phyloP scores from a whole-genome alignment of 495 filamentous ascomycete genomes.

The Schizothecium vesticola region DNA sequence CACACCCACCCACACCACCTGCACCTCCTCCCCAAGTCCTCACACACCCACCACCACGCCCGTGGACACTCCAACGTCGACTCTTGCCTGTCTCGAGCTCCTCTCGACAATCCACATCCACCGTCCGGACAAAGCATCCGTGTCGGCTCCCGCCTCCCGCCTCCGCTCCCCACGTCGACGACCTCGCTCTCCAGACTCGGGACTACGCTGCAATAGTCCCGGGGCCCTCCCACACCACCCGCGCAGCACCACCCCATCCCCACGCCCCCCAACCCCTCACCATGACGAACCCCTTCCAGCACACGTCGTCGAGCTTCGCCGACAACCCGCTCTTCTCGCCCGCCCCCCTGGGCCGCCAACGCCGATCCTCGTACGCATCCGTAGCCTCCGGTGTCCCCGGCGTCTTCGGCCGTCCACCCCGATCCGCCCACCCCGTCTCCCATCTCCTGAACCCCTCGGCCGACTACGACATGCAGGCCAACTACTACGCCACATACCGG shows the following conservation, averaged over 20 bases:
- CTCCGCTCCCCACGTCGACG: neutral
- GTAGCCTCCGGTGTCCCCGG: slow-evolving; percentile 62
- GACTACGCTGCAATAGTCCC: slow-evolving; percentile 5
- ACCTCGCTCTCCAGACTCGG: neutral
- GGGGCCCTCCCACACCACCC: slow-evolving; percentile 13
- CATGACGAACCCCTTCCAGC: slow-evolving; percentile 34
- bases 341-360: slow-evolving; percentile 25
- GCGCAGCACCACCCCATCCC: slow-evolving; percentile 11
- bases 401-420: slow-evolving; percentile 41
- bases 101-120: neutral
- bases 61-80: neutral
- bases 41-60: neutral
- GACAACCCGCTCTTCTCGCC: slow-evolving; percentile 15
- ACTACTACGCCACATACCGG: slow-evolving; percentile 27
- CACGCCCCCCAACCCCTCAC: slow-evolving; percentile 15
- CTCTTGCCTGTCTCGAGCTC: neutral
- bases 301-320: slow-evolving; percentile 16
- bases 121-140: neutral
- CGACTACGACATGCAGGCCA: slow-evolving; percentile 33
- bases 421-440: slow-evolving; percentile 49
- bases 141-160: neutral
- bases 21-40: neutral
- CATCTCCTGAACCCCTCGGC: slow-evolving; percentile 54
- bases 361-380: slow-evolving; percentile 69
- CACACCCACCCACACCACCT: neutral